Evolutionary conservation across 2,329 filamentous ascomycete species (phyloP).

Genomic region (Exophiala lecanii-corni): DNA sequence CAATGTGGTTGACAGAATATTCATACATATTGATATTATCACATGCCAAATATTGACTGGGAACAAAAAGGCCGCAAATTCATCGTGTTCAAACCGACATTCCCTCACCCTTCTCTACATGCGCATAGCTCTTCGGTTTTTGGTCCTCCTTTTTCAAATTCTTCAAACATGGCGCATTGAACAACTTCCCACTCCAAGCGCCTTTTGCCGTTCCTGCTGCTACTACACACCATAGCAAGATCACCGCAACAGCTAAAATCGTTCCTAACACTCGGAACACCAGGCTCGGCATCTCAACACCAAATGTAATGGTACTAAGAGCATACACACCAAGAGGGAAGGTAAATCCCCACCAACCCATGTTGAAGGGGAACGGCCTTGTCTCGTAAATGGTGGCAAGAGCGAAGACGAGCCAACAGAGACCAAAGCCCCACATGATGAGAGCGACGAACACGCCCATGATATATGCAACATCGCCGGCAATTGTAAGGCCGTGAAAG

Average conservation of each 20-base stretch:
- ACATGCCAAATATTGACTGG: too few relatives aligned
- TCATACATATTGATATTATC: too few relatives aligned
- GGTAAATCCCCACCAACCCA: constrained; percentile 60
- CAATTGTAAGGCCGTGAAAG: constrained; percentile 21
- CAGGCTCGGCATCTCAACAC: constrained; percentile 48
- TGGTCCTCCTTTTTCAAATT: constrained; percentile 29
- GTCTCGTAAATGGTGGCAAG: constrained; percentile 32
- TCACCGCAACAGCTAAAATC: constrained; percentile 49
- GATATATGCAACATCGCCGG: constrained; percentile 33
- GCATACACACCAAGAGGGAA: constrained; percentile 58
- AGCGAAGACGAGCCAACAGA: constrained; percentile 40
- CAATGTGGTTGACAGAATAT: too few relatives aligned
- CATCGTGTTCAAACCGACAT: background rate
- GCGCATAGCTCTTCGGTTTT: constrained; percentile 1
- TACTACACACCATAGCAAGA: constrained; percentile 54
- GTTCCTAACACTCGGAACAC: constrained; percentile 57
- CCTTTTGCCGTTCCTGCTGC: constrained; percentile 46
- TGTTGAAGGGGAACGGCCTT: constrained; percentile 53
- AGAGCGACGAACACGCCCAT: constrained; percentile 35
- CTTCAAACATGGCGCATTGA: constrained; percentile 52
- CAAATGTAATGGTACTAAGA: constrained; percentile 39
- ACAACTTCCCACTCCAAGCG: constrained; percentile 46
- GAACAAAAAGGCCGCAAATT: too few relatives aligned
- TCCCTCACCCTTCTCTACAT: constrained; percentile 12
- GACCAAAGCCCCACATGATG: constrained; percentile 38